Evolutionary conservation across 768 basidiomycete genomes (phyloP).

Genomic region (Rhodotorula taiwanensis): DNA sequence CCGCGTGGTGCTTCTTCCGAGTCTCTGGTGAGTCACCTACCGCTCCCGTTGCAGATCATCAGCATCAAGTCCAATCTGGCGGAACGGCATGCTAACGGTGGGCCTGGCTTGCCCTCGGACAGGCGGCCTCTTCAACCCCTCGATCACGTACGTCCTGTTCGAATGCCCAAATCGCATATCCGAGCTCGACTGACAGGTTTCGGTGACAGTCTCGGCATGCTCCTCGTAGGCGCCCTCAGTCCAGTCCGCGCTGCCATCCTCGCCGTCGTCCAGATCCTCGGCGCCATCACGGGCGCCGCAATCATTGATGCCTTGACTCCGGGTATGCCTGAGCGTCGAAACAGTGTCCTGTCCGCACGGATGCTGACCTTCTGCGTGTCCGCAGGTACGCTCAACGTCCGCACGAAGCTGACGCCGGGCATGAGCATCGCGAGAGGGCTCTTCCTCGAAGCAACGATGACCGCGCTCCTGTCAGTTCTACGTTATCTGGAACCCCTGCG

Average conservation of each 20-base stretch:
- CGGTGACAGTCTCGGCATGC: constrained; percentile 27
- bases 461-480: constrained; percentile 36
- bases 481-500: neutral
- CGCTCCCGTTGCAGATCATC: too few species aligned
- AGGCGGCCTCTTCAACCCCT: constrained; percentile 22
- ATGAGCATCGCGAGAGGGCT: constrained; percentile 23
- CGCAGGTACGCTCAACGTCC: too few species aligned
- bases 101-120: too few species aligned
- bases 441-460: constrained; percentile 38
- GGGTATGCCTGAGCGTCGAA: too few species aligned
- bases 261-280: constrained; percentile 32
- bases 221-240: constrained; percentile 32
- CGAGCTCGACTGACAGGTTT: too few species aligned
- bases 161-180: too few species aligned
- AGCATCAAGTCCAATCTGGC: too few species aligned
- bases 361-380: too few species aligned
- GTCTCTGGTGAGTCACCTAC: too few species aligned
- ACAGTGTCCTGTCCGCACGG: too few species aligned
- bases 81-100: too few species aligned
- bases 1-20: constrained; percentile 35
- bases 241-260: constrained; percentile 30
- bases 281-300: constrained; percentile 31
- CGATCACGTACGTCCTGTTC: too few species aligned
- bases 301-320: constrained; percentile 29
- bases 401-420: constrained; percentile 21